Base-by-base conservation (phyloP, 1,139 yeast species). In the Meyerozyma elateridarum region DNA sequence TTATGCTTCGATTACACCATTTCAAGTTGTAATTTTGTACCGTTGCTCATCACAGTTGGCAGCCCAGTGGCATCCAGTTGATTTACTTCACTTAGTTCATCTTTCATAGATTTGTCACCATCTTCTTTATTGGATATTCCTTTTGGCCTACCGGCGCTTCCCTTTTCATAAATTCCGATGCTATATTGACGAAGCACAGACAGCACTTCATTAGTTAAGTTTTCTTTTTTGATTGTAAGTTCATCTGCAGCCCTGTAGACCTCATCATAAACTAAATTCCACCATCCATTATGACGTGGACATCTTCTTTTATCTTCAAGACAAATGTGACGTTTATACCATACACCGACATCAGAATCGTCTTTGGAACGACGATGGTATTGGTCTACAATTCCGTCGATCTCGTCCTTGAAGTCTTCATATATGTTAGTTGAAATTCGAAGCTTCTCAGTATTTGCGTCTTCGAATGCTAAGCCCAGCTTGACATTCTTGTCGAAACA, bases 221-320 rank as follows among this genome's bases (percentile, higher is more conserved):
- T 45, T 3, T 45, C 42, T 7, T 47, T 30, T 12, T 46, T 45
- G 8, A 38, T 36, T 9, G 48, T 49, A 8, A 63, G 50, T 33
- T 64, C 60, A 3, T 45, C 43, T 18, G 56, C 53, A 19, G 54
- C 41, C 24, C 58, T 64, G 13, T 56, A 49, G 9, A 70, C 45
- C 34, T 67, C 67, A 38, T 79, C 85, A 16, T 58, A 52, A 11
- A 68, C 48, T 33, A 84, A 68, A 29, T 61, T 60, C 52, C 65
- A 68, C 94, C 94, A 85, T 0, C 82, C 79, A 30, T 65, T 64
- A 47, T 85, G 94, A 31, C 76, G 70, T 4, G 54, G 52, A 51
- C 95, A 85, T 45, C 79, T 80, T 32, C 78, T 67, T 40, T 73
- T 74, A 33, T 83, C 91, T n/a, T 60, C 56, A 11, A 76, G 48